Conservation (phyloP, 1,139 yeast species). For the Entelexis sorbosivorans region DNA sequence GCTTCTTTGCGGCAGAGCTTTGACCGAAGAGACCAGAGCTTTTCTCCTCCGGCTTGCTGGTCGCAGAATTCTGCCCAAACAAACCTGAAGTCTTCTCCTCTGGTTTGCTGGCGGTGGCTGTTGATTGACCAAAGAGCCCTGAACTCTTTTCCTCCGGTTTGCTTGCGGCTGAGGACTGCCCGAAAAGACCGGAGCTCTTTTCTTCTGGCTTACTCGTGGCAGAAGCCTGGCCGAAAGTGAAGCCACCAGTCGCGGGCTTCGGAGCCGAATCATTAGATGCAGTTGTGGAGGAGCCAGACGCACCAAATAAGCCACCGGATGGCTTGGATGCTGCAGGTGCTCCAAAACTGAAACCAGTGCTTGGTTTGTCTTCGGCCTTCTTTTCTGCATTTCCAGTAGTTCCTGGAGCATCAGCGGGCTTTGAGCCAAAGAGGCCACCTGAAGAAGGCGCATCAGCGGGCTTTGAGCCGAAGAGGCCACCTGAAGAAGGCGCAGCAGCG, state of each 20-base stretch:
- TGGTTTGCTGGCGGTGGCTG: not conserved
- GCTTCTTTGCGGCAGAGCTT: not conserved
- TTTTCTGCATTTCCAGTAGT: too few species aligned
- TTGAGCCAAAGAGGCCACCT: conserved; percentile 3
- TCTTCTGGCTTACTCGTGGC: not conserved
- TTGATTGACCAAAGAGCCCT: not conserved
- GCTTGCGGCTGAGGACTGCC: not conserved
- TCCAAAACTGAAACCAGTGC: not conserved
- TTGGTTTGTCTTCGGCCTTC: not conserved
- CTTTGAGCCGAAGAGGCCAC: conserved; percentile 1
- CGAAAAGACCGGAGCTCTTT: conserved; percentile 11
- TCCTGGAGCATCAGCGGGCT: not conserved
- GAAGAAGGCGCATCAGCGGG: not conserved
- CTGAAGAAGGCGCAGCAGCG: not conserved
- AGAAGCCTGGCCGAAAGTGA: not conserved
- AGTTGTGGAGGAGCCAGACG: too few species aligned
- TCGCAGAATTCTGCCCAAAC: not conserved
- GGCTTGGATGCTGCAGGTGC: not conserved
- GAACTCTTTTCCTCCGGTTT: not conserved
- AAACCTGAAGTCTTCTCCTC: not conserved
- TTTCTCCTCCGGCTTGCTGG: not conserved
- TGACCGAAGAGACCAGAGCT: not conserved
- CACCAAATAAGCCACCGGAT: not conserved
- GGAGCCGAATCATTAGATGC: not conserved
- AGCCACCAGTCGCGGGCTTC: not conserved